Evolutionary conservation across 2,329 filamentous ascomycete genomes (phyloP), one percentile per base, ranked within the genome.

Genomic region (Passalora sequoiae): DNA sequence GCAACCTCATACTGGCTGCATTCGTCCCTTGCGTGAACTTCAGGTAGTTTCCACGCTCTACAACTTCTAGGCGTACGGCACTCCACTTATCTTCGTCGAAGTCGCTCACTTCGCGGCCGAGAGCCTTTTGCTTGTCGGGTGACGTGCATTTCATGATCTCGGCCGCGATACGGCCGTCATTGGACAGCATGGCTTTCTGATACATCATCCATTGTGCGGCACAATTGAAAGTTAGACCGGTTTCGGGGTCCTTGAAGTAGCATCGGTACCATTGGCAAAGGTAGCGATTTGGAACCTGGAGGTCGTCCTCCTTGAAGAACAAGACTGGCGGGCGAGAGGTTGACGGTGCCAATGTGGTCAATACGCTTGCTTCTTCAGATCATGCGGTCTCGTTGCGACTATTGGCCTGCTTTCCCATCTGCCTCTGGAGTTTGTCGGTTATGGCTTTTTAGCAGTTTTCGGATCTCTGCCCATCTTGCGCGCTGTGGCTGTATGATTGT

Each of bases 181-280:
- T 24, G 42, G 50, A 50, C 1, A 39, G 21, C 13, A 46, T 29
- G 2, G 53, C 49, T 40, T 54, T 56, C 6, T 43, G 35, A 25
- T 48, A 53, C 54, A 55, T 53, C 51, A 51, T 55, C 7, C 32
- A 53, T 22, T 55, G 54, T 35, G 53, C 51, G 3, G 47, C 42
- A 38, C 49, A 48, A 29, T 41, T 51, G 42, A 48, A 55, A 12
- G 28, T 27, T 3, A 36, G 31, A 19, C 2, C 20, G 19, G 35
- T 38, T 12, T 4, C 15, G 2, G 45, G 43, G 16, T 53, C 50
- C 5, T 36, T 42, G 39, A 53, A 54, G 20, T 27, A 4, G 21
- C 19, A 48, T 10, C 22, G 39, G 25, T 49, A 51, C 44, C 49
- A 53, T 39, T 54, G 51, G 25, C 39, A 51, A 12, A 55, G 50